Percentiles rank a stretch among this genome's conserved stretches.
These are phyloP conservation scores for Eutypella sp. DNA, from an alignment of 2,329 filamentous ascomycete genomes.

Conservation along the genomic window DNA sequence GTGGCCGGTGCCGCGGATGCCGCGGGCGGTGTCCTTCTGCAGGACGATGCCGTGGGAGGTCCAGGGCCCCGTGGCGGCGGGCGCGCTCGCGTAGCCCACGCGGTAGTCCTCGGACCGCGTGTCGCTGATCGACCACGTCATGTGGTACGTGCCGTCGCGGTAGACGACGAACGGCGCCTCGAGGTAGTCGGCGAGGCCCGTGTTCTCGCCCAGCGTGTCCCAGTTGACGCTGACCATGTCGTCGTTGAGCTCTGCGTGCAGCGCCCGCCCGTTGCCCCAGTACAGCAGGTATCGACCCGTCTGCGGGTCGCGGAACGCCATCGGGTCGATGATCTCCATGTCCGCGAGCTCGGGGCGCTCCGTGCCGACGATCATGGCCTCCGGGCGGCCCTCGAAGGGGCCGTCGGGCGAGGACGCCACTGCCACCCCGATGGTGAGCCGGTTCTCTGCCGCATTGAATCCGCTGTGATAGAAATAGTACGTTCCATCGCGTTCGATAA, in stretches of 20 bases:
- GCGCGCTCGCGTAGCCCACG: constrained; percentile 38
- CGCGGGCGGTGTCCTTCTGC: constrained; percentile 32
- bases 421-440: constrained; percentile 57
- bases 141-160: constrained; percentile 37
- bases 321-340: constrained; percentile 52
- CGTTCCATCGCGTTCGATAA: constrained; percentile 52
- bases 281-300: constrained; percentile 55
- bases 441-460: constrained; percentile 44
- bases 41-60: constrained; percentile 37
- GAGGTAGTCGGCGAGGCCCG: constrained; percentile 35
- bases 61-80: constrained; percentile 33
- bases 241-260: constrained; percentile 36
- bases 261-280: constrained; percentile 46
- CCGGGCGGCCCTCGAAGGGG: constrained; percentile 49
- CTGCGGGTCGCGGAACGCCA: constrained; percentile 52
- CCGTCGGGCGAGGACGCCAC: constrained; percentile 50
- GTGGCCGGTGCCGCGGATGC: constrained; percentile 40
- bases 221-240: constrained; percentile 38
- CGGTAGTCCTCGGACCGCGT: constrained; percentile 39
- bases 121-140: constrained; percentile 42
- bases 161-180: constrained; percentile 38
- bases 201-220: constrained; percentile 24
- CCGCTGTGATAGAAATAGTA: constrained; percentile 59
- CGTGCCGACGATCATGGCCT: constrained; percentile 51
- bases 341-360: constrained; percentile 23